Conservation (phyloP, 2,329 filamentous ascomycete species). For the Camillea tinctor region DNA sequence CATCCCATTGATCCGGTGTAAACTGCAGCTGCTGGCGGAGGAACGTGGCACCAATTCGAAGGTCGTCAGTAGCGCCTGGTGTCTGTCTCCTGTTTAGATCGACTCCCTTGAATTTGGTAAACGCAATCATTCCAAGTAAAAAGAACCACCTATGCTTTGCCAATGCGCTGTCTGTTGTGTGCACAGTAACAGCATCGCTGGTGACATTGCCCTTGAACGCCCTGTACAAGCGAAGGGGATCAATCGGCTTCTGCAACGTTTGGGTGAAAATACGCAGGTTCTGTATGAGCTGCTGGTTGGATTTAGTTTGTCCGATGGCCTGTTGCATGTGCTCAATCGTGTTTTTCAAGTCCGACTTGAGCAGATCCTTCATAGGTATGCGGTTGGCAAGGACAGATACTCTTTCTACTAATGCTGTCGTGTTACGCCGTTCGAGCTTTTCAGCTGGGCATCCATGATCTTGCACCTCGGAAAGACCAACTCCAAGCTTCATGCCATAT, state of each 20-base stretch:
- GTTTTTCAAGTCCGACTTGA: conserved; percentile 85
- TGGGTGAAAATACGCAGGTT: conserved; percentile 82
- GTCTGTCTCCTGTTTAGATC: conserved; percentile 73
- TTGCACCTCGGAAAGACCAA: conserved; percentile 62
- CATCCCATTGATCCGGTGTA: conserved; percentile 79
- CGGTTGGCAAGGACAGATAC: conserved; percentile 77
- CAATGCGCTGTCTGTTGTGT: conserved; percentile 66
- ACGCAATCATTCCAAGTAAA: conserved; percentile 80
- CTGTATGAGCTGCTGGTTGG: conserved; percentile 76
- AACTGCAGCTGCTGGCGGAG: conserved; percentile 81
- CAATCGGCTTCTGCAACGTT: conserved; percentile 80
- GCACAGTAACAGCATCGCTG: conserved; percentile 69
- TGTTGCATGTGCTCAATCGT: conserved; percentile 94
- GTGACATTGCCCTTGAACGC: conserved; percentile 77
- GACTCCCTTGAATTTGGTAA: conserved; percentile 76
- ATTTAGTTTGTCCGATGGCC: conserved; percentile 76
- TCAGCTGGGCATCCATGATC: conserved; percentile 81
- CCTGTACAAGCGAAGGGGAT: conserved; percentile 75
- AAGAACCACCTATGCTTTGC: conserved; percentile 91
- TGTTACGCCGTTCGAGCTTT: conserved; percentile 75
- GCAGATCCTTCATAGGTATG: conserved; percentile 85
- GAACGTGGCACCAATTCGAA: conserved; percentile 78
- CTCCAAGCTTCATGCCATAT: conserved; percentile 75
- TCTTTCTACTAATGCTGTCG: conserved; percentile 78
- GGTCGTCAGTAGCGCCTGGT: conserved; percentile 76